Evolutionary conservation across 306 rosid genomes (phyloP).

Genomic region (Castanopsis chinensis): DNA sequence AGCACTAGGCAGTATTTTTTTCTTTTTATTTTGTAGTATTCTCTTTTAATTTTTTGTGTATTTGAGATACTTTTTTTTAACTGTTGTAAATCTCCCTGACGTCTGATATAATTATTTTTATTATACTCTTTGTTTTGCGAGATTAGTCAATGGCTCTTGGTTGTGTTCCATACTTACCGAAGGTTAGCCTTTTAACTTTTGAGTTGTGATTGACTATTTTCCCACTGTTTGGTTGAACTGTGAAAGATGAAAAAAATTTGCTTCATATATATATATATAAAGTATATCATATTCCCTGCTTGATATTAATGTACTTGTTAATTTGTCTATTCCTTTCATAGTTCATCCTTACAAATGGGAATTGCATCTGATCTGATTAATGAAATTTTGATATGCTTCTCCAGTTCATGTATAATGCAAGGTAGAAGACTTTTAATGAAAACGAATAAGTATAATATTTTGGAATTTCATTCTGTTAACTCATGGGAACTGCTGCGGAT

Average conservation of each 20-base stretch:
- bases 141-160: constrained; percentile 95
- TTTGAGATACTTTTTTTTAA: neutral
- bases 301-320: neutral
- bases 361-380: neutral
- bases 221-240: neutral
- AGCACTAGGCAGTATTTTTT: neutral
- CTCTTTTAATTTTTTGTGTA: neutral
- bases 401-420: neutral
- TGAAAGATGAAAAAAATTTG: neutral
- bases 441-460: neutral
- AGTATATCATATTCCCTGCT: neutral
- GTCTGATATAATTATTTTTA: constrained; percentile 24
- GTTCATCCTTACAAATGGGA: neutral
- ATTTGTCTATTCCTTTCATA: neutral
- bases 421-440: neutral
- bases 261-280: too few species aligned
- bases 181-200: constrained; percentile 57
- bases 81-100: constrained; percentile 21
- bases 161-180: constrained; percentile 91
- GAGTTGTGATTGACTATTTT: neutral
- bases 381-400: neutral
- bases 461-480: neutral
- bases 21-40: neutral
- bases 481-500: neutral
- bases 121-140: constrained; percentile 37